Conservation (phyloP, 352 stramenopile species). For the Phytophthora litchii region DNA sequence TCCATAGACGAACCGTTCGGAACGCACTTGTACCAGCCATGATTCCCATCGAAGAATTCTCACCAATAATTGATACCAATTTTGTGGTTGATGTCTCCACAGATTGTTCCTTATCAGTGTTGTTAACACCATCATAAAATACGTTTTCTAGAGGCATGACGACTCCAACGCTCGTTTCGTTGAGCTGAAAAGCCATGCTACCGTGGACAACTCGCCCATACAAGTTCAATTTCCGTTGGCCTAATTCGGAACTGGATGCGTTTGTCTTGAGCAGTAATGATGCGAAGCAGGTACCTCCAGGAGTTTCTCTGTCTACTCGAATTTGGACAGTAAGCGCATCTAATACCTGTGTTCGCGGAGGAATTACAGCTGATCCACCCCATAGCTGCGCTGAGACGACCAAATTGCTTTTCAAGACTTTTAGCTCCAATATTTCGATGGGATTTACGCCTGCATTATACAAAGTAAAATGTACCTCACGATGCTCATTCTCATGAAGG, state of each 20-base stretch:
- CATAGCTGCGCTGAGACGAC: slow-evolving; percentile 37
- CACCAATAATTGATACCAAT: slow-evolving; percentile 21
- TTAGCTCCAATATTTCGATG: slow-evolving; percentile 46
- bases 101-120: background rate
- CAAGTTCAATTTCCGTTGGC: slow-evolving; percentile 33
- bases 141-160: slow-evolving; percentile 29
- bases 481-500: slow-evolving; percentile 28
- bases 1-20: slow-evolving; percentile 35
- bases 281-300: slow-evolving; percentile 23
- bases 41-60: slow-evolving; percentile 16
- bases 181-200: slow-evolving; percentile 32
- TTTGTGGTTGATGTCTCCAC: slow-evolving; percentile 3
- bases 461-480: slow-evolving; percentile 39
- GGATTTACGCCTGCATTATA: slow-evolving; percentile 47
- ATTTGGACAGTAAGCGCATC: slow-evolving; percentile 41
- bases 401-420: slow-evolving; percentile 38
- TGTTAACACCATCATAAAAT: slow-evolving; percentile 11
- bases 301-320: slow-evolving; percentile 21
- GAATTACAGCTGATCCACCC: slow-evolving; percentile 37
- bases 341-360: slow-evolving; percentile 39
- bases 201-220: slow-evolving; percentile 35
- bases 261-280: slow-evolving; percentile 51
- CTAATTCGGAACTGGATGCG: slow-evolving; percentile 26
- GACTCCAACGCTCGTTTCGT: slow-evolving; percentile 43
- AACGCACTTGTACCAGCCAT: slow-evolving; percentile 27